Conservation (phyloP, 352 stramenopile species). For the Globisporangium nagaii region DNA sequence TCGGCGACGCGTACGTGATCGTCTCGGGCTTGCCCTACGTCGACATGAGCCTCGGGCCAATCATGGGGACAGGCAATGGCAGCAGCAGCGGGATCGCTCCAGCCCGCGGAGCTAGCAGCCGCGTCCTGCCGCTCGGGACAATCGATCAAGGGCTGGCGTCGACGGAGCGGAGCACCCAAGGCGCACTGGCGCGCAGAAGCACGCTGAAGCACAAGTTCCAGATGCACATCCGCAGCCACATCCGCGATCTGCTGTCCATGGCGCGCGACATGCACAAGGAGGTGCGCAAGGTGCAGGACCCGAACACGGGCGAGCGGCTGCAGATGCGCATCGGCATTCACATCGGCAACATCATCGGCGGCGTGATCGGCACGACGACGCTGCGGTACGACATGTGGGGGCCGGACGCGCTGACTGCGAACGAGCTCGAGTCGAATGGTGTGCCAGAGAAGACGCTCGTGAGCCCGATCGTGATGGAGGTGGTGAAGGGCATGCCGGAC, state of each 20-base stretch:
- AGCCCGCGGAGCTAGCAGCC: conserved; percentile 27
- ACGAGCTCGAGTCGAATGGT: conserved; percentile 85
- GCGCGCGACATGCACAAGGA: conserved; percentile 86
- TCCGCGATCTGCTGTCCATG: conserved; percentile 75
- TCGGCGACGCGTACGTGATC: conserved; percentile 92
- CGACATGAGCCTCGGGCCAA: conserved; percentile 73
- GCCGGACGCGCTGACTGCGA: conserved; percentile 72
- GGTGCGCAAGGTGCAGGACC: conserved; percentile 76
- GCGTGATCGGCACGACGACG: conserved; percentile 82
- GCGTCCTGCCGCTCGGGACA: conserved; percentile 37
- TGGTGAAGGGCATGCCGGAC: conserved; percentile 81
- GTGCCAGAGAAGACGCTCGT: conserved; percentile 78
- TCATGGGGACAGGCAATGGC: conserved; percentile 20
- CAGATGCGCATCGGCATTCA: conserved; percentile 89
- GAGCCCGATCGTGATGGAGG: conserved; percentile 71
- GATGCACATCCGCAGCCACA: conserved; percentile 78
- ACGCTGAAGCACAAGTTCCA: conserved; percentile 82
- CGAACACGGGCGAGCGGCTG: conserved; percentile 75
- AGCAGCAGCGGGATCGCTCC: conserved; percentile 6
- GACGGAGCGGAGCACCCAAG: conserved; percentile 12
- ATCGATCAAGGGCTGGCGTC: conserved; percentile 11
- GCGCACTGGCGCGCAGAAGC: conserved; percentile 26
- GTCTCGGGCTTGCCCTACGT: conserved; percentile 82
- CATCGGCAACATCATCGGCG: conserved; percentile 84
- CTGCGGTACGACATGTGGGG: conserved; percentile 90